Evolutionary conservation across 495 filamentous ascomycete genomes (phyloP), one percentile per base, ranked within the genome.

Genomic region (Cudoniella acicularis): DNA sequence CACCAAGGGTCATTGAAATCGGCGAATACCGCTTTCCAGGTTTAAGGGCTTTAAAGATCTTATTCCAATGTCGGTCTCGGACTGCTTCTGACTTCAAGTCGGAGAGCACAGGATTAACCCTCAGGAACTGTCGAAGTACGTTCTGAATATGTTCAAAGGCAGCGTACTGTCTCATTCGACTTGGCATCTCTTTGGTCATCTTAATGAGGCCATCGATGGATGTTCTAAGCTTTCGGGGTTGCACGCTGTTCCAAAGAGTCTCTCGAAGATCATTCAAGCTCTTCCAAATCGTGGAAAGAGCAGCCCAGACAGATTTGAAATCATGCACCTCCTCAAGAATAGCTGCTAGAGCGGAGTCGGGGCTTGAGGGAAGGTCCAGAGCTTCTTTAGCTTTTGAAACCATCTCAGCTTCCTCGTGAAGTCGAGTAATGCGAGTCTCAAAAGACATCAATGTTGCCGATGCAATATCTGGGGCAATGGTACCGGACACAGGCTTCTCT

Each of bases 141-240:
- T 85, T 89, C 66, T 99, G 94, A 27, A 98, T 89, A 65, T 99
- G 92, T 71, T 98, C 94, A 70, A 99, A 99, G 11, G 94, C 95
- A 61, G 94, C 94, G 71, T 99, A 99, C 66, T 99, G 94, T 49
- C 94, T 86, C 95, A 98, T 99, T 46, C 94, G 86, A 71, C 90
- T 96, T 0, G 94, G 94, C 94, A 99, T 99, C 59, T 98, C 92
- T 76, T 96, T 99, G 48, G 92, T 96, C 87, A 96, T 94, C 75
- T 96, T 96, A 68, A 97, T 89, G 25, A 98, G 79, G 36, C 85
- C 84, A 67, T 99, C 94, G 49, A 99, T 83, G 16, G 90, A 87
- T 57, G 89, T 82, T 25, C 95, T 83, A 59, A 98, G 82, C 73
- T 97, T 98, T 46, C 94, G 81, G 1, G 94, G 91, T 65, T 96